phyloP scores from a whole-genome alignment of 129 eudicot genomes.

The Helichrysum umbraculigerum region DNA sequence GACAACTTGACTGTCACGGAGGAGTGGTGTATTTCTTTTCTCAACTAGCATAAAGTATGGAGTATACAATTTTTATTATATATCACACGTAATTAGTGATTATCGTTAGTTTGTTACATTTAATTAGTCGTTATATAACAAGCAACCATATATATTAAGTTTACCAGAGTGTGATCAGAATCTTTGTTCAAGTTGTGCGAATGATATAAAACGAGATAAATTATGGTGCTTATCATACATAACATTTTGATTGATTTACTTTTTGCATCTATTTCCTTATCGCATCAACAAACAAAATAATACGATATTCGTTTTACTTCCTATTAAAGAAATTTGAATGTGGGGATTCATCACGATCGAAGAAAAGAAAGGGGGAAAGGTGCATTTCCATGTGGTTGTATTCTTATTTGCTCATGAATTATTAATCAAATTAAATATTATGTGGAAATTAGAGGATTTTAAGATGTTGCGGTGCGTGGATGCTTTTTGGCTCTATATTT shows the following conservation, averaged over 20 bases:
- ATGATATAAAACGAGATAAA: neutral
- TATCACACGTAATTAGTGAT: no score
- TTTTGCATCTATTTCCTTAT: neutral
- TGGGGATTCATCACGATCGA: neutral
- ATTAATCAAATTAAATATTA: neutral
- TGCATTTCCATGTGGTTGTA: slow-evolving; percentile 13
- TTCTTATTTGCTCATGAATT: neutral
- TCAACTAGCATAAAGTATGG: no score
- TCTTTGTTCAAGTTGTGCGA: neutral
- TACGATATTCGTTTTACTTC: neutral
- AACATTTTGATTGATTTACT: neutral
- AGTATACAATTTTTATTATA: no score
- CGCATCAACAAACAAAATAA: neutral
- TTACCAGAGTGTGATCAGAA: neutral
- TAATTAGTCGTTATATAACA: no score
- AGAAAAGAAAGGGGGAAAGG: slow-evolving; percentile 7
- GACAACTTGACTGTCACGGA: no score
- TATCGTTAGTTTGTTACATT: no score
- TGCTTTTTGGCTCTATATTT: slow-evolving; percentile 17
- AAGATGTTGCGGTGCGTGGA: slow-evolving; percentile 15
- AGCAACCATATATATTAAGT: neutral
- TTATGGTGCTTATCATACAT: neutral
- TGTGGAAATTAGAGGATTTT: slow-evolving; percentile 5
- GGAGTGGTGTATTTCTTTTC: no score
- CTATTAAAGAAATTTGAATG: neutral